A percentile compares a stretch with the other conserved stretches of the same genome.
Conservation (phyloP, 139 green algal genomes). For the Pseudopediastrum boryanum region DNA sequence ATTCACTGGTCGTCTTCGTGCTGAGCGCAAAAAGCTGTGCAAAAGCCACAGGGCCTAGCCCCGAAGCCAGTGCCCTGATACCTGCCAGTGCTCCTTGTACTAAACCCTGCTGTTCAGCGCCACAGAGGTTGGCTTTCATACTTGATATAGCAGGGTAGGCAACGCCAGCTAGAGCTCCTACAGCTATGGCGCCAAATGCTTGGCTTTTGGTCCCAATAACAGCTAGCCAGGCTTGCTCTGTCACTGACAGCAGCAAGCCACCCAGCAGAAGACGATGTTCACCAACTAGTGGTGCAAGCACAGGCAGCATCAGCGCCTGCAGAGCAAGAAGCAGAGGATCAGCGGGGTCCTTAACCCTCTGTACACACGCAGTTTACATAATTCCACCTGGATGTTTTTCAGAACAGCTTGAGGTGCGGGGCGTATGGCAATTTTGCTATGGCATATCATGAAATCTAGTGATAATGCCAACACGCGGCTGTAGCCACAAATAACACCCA, state of each 20-base stretch:
- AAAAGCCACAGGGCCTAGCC: constrained; percentile 74
- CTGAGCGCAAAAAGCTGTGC: constrained; percentile 69
- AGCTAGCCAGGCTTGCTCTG: constrained; percentile 25
- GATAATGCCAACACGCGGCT: background rate
- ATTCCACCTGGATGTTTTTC: no score
- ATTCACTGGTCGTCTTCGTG: constrained; percentile 50
- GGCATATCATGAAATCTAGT: background rate
- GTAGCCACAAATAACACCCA: background rate
- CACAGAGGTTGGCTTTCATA: constrained; percentile 66
- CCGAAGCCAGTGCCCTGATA: constrained; percentile 65
- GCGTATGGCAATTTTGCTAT: background rate
- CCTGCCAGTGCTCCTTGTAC: constrained; percentile 70
- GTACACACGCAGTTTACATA: no score
- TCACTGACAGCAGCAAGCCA: constrained; percentile 4
- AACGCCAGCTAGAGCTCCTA: constrained; percentile 54
- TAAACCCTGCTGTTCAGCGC: constrained; percentile 45
- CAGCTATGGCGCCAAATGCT: constrained; percentile 45
- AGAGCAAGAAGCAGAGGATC: background rate
- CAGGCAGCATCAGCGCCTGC: constrained; percentile 25
- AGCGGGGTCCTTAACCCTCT: no score
- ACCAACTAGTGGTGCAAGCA: background rate
- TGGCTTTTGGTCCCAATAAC: constrained; percentile 16
- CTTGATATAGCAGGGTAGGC: constrained; percentile 65
- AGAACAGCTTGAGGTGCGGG: background rate
- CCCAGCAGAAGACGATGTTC: constrained; percentile 12